A percentile compares a stretch with the other conserved stretches of the same genome.
Evolutionary conservation across 768 basidiomycete genomes (phyloP).

Genomic region (Lentinus tigrinus): DNA sequence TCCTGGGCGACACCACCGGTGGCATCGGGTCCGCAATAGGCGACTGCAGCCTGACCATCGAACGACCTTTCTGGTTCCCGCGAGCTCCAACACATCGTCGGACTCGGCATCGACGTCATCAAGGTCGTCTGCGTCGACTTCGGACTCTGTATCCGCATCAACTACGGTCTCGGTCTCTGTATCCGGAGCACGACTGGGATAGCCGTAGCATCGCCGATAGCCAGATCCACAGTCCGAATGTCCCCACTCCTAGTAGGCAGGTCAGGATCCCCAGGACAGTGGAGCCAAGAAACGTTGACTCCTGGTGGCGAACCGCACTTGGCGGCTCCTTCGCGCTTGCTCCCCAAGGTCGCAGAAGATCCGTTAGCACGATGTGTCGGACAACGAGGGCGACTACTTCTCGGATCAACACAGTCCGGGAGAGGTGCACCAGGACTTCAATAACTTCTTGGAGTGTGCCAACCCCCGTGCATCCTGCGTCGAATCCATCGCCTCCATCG

Average conservation of each 20-base stretch:
- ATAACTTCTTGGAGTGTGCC: conserved; percentile 81
- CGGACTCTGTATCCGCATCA: conserved; percentile 1
- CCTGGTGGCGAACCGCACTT: conserved; percentile 43
- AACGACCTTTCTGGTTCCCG: conserved; percentile 9
- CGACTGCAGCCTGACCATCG: not conserved
- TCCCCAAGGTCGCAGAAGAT: conserved; percentile 30
- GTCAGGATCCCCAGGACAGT: conserved; percentile 60
- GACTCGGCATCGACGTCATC: not conserved
- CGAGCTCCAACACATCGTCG: conserved; percentile 15
- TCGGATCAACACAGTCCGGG: conserved; percentile 33
- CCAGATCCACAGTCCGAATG: conserved; percentile 12
- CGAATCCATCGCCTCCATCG: conserved; percentile 90
- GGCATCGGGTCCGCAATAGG: not conserved
- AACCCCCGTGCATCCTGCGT: conserved; percentile 81
- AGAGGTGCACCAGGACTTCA: conserved; percentile 46
- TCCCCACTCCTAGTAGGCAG: conserved; percentile 31
- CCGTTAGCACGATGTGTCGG: conserved; percentile 47
- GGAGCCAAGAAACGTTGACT: conserved; percentile 59
- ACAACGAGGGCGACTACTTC: conserved; percentile 62
- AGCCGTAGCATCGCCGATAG: not conserved
- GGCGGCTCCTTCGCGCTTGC: conserved; percentile 35
- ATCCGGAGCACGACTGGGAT: conserved; percentile 45
- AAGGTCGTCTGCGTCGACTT: conserved; percentile 2
- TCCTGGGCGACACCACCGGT: not conserved
- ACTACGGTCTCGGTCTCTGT: not conserved